Conservation (phyloP, 441 rosid genomes). For the Hura crepitans region DNA sequence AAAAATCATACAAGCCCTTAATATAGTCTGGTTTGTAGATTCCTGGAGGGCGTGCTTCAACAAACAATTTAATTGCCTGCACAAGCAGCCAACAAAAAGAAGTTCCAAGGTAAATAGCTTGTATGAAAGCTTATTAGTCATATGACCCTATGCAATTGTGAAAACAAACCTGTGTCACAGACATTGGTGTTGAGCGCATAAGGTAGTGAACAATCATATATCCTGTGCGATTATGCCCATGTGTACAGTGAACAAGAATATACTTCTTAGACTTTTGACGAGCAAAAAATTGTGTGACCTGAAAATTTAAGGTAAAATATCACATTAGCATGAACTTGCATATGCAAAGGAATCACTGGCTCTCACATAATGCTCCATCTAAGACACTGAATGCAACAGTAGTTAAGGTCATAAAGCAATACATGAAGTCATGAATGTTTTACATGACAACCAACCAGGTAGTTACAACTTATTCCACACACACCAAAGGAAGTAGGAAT, state of each 20-base stretch:
- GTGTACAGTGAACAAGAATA: slow-evolving; percentile 96
- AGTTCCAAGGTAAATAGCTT: slow-evolving; percentile 6
- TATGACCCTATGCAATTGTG: neutral
- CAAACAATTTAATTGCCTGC: slow-evolving; percentile 80
- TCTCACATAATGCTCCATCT: neutral
- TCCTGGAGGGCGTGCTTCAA: slow-evolving; percentile 97
- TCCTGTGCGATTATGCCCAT: slow-evolving; percentile 98
- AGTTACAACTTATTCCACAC: neutral
- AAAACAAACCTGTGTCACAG: slow-evolving; percentile 74
- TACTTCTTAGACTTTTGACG: slow-evolving; percentile 77
- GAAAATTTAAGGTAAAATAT: neutral
- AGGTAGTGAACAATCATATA: slow-evolving; percentile 94
- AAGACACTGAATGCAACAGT: neutral
- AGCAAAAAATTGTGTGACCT: slow-evolving; percentile 72
- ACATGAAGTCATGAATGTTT: neutral
- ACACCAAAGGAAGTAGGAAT: neutral
- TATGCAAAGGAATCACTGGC: neutral
- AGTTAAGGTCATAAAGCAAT: neutral
- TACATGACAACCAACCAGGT: slow-evolving; percentile 6
- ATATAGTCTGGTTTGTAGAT: slow-evolving; percentile 93
- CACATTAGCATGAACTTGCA: neutral
- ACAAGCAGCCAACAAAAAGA: slow-evolving; percentile 26
- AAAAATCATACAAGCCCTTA: slow-evolving; percentile 70
- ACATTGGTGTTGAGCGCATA: slow-evolving; percentile 72
- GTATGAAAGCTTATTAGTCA: slow-evolving; percentile 13